Conservation (phyloP, 768 basidiomycete species). For the Russula olivacea region DNA sequence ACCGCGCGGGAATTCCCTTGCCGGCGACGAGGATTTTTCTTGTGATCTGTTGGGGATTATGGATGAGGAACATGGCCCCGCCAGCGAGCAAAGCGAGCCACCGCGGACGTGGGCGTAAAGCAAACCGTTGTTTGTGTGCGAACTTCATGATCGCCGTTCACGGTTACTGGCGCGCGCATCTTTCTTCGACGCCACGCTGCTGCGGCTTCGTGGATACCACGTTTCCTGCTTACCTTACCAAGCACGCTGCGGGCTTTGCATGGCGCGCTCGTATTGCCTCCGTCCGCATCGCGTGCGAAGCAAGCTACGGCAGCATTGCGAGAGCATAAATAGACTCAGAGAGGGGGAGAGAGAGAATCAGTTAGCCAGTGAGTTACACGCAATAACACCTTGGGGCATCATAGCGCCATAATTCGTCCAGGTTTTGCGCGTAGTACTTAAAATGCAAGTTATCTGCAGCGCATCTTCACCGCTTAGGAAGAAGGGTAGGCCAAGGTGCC, state of each 20-base stretch:
- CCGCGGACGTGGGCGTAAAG: conserved; percentile 45
- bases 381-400: no score
- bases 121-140: conserved; percentile 16
- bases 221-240: conserved; percentile 44
- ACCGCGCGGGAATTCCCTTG: conserved; percentile 33
- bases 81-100: conserved; percentile 39
- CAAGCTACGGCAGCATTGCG: conserved; percentile 45
- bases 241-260: conserved; percentile 26
- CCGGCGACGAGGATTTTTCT: conserved; percentile 32
- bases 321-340: conserved; percentile 55
- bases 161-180: no score
- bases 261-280: conserved; percentile 46
- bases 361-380: conserved; percentile 46
- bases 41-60: conserved; percentile 60
- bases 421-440: no score
- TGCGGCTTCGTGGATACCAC: conserved; percentile 33
- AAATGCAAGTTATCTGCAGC: no score
- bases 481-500: conserved; percentile 37
- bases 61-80: conserved; percentile 36
- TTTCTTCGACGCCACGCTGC: no score
- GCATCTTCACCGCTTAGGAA: conserved; percentile 44
- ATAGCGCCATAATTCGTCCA: no score
- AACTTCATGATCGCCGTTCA: no score
- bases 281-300: conserved; percentile 44
- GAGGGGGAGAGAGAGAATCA: conserved; percentile 71